These are phyloP conservation scores for Epichloe gansuensis DNA, from an alignment of 2,329 filamentous ascomycete species.

Conservation along the genomic window DNA sequence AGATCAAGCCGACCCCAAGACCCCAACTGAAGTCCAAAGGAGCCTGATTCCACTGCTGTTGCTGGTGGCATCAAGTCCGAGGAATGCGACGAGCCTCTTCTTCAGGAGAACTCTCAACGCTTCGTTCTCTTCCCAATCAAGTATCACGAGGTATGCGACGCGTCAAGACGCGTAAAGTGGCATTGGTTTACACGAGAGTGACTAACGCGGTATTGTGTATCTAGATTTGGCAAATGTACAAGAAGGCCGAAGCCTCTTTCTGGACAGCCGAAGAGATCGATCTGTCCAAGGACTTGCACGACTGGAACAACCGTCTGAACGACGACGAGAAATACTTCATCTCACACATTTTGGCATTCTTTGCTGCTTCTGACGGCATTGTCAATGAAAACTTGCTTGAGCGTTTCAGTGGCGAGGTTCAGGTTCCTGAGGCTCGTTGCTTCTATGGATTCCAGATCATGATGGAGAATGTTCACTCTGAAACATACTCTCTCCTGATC, in stretches of 20 bases:
- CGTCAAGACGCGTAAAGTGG: slow-evolving; percentile 58
- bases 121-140: slow-evolving; percentile 99
- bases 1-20: slow-evolving; percentile 50
- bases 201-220: slow-evolving; percentile 4
- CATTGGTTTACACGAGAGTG: neutral
- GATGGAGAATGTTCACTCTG: slow-evolving; percentile 99
- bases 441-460: slow-evolving; percentile 99
- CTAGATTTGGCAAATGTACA: slow-evolving; percentile 99
- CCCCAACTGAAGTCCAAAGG: slow-evolving; percentile 30
- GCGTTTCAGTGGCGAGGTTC: slow-evolving; percentile 93
- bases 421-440: slow-evolving; percentile 95
- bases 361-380: slow-evolving; percentile 95
- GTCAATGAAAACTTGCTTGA: slow-evolving; percentile 99
- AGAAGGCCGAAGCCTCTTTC: slow-evolving; percentile 98
- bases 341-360: slow-evolving; percentile 97
- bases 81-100: slow-evolving; percentile 76
- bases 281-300: slow-evolving; percentile 94
- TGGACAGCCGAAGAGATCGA: slow-evolving; percentile 99
- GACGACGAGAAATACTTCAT: slow-evolving; percentile 98
- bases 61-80: slow-evolving; percentile 48
- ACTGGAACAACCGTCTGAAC: slow-evolving; percentile 97
- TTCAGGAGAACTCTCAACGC: slow-evolving; percentile 89
- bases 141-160: slow-evolving; percentile 85
- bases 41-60: slow-evolving; percentile 25
- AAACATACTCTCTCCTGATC: slow-evolving; percentile 98